Conservation (phyloP, 2,329 filamentous ascomycete genomes). For the Colletotrichum limetticola region DNA sequence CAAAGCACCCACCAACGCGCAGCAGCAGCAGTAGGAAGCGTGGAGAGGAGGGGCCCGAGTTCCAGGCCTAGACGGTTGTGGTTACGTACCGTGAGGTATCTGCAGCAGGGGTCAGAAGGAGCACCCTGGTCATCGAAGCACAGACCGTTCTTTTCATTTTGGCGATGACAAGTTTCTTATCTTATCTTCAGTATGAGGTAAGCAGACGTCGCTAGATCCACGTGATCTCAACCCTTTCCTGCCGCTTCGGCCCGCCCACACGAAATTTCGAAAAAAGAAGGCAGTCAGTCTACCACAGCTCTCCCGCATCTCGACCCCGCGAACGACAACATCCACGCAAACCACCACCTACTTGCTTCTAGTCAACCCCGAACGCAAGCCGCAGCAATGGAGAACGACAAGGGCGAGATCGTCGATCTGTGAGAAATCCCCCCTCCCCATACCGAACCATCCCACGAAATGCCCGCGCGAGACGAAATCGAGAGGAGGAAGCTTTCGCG, state of each 20-base stretch:
- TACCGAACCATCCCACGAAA: slow-evolving; percentile 16
- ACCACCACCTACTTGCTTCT: slow-evolving; percentile 43
- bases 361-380: slow-evolving; percentile 47
- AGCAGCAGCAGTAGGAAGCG: not conserved
- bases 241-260: slow-evolving; percentile 32
- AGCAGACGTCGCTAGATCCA: not conserved
- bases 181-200: not conserved
- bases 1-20: slow-evolving; percentile 7
- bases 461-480: not conserved
- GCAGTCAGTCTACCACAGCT: slow-evolving; percentile 29
- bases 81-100: not conserved
- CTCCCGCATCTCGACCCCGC: slow-evolving; percentile 26
- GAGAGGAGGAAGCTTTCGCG: slow-evolving; percentile 8
- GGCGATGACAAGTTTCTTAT: not conserved
- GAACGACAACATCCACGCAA: slow-evolving; percentile 37
- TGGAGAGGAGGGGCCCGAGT: not conserved
- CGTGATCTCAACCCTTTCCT: slow-evolving; percentile 9
- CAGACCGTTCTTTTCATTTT: not conserved
- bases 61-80: too few relatives aligned
- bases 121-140: not conserved
- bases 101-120: not conserved
- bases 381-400: slow-evolving; percentile 99
- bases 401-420: slow-evolving; percentile 99
- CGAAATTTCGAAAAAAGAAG: slow-evolving; percentile 44
- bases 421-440: slow-evolving; percentile 61